These are phyloP conservation scores for Sclerotinia borealis DNA, from an alignment of 2,329 filamentous ascomycete genomes.

Conservation along the genomic window DNA sequence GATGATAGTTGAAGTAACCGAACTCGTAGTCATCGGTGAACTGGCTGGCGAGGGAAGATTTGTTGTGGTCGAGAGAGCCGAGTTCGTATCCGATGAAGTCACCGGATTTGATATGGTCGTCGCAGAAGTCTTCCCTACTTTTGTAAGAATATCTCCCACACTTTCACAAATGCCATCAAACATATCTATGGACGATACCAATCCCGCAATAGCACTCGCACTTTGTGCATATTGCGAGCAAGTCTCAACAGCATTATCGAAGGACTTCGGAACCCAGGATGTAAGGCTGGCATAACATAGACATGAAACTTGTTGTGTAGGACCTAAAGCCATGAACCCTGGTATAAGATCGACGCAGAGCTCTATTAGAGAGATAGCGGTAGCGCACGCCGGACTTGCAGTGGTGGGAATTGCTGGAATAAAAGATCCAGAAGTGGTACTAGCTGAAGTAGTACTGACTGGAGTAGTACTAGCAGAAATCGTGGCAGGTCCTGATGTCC, in stretches of 20 bases:
- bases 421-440: neutral
- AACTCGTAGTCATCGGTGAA: neutral
- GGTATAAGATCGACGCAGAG: neutral
- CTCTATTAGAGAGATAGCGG: neutral
- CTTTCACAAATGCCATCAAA: constrained; percentile 14
- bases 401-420: neutral
- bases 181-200: neutral
- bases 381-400: neutral
- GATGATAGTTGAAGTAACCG: neutral
- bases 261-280: neutral
- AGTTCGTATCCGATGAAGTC: neutral
- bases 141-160: constrained; percentile 19
- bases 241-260: constrained; percentile 3
- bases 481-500: neutral
- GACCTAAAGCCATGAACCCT: neutral
- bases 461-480: too few species aligned
- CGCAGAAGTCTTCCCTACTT: neutral
- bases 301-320: neutral
- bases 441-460: too few species aligned
- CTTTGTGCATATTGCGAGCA: neutral
- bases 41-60: neutral
- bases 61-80: neutral
- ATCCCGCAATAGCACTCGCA: neutral
- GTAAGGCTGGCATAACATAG: constrained; percentile 9
- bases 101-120: neutral